phyloP scores from a whole-genome alignment of 2,329 filamentous ascomycete species.

The Neonectria neomacrospora region DNA sequence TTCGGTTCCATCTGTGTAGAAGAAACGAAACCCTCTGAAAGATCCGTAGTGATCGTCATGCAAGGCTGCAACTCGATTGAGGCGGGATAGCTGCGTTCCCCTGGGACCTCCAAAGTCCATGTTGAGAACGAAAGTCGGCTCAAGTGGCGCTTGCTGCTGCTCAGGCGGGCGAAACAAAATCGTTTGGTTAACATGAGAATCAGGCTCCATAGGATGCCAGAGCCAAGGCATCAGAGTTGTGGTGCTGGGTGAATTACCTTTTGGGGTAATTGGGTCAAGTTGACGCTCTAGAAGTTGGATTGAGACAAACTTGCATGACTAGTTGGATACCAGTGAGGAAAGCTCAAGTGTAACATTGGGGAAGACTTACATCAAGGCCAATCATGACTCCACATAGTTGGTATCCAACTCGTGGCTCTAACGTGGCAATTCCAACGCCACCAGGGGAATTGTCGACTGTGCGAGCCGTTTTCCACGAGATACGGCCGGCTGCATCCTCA shows the following conservation, averaged over 20 bases:
- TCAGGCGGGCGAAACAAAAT: neutral
- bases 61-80: slow-evolving; percentile 3
- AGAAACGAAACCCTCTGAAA: slow-evolving; percentile 13
- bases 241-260: neutral
- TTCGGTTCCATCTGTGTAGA: slow-evolving; percentile 13
- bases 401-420: neutral
- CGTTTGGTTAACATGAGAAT: neutral
- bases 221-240: neutral
- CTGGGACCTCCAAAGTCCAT: slow-evolving; percentile 22
- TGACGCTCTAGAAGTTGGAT: neutral
- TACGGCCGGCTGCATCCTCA: neutral
- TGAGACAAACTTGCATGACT: slow-evolving; percentile 22
- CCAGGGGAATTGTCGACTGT: rapidly evolving
- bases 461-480: neutral
- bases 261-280: neutral
- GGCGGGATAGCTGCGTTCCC: neutral
- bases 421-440: neutral
- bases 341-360: rapidly evolving
- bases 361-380: slow-evolving; percentile 23
- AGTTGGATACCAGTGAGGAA: neutral
- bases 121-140: slow-evolving; percentile 1
- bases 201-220: neutral
- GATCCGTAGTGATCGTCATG: neutral
- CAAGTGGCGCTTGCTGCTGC: neutral
- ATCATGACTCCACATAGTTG: neutral